Base-by-base conservation (phyloP, 495 filamentous ascomycete genomes). In the Aspergillus panamensis region DNA sequence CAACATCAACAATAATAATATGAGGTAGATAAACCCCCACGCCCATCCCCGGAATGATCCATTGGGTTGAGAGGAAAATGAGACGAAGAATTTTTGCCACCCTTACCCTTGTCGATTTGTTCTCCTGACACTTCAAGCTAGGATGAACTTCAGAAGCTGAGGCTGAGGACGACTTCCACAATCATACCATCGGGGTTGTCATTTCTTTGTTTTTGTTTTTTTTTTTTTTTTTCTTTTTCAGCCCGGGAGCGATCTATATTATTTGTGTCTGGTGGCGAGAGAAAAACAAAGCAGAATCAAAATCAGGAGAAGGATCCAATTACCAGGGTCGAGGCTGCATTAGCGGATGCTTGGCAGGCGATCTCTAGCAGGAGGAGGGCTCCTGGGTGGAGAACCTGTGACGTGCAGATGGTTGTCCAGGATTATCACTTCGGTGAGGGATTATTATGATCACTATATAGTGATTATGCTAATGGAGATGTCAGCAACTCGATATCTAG, bases 301-400 rank as follows among this genome's bases (percentile, higher is more conserved):
- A 7, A 17, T 17, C 42, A 45, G 25, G 25, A 2, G 25, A 25
- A 25, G 48, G 48, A 37, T 33, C 55, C 47, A 50, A 51, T 57
- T 49, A 44, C 32, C 55, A 45, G 48, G 25, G 55, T 44, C 48
- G 12, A 44, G 31, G 48, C 29, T 57, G 55, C 55, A 57, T 57
- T 57, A 57, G 55, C 30, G 17, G 33, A 43, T 57, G 55, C 55
- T 57, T 57, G 55, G 55, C 55, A 51, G 55, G n/a, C 33, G 47
- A 51, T 50, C 55, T 20, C 17, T 33, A 57, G 37, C 35, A 31
- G 51, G 55, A n/a, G n/a, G n/a, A n/a, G 5, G 45, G 37, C 50
- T 32, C 16, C 14, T 48, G 21, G 31, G 52, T 35, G 42, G 42
- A 12, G 42, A 45, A 9, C 6, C 25, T 20, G 14, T 45, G 42